phyloP scores from a whole-genome alignment of 768 basidiomycete species.

The Leccinum disarticulatum region DNA sequence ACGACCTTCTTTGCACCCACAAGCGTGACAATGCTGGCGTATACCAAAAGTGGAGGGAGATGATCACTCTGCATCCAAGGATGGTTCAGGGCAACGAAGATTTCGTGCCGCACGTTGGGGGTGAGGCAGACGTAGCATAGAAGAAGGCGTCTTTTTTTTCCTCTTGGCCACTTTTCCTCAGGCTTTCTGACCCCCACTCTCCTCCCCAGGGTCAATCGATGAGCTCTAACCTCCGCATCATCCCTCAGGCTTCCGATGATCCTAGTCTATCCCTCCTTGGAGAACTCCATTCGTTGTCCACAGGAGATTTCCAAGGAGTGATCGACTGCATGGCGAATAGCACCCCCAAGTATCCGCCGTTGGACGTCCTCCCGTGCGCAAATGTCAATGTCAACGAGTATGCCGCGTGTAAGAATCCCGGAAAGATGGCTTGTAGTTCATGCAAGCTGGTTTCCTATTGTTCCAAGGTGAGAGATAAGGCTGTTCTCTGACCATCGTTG shows the following conservation, averaged over 20 bases:
- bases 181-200: slow-evolving; percentile 1
- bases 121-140: slow-evolving; percentile 14
- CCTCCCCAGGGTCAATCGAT: slow-evolving; percentile 5
- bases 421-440: no score
- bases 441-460: no score
- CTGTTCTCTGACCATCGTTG: no score
- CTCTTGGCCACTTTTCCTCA: neutral
- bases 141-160: neutral
- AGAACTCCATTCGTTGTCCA: slow-evolving; percentile 10
- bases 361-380: no score
- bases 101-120: slow-evolving; percentile 15
- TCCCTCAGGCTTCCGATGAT: slow-evolving; percentile 16
- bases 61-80: slow-evolving; percentile 17
- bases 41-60: slow-evolving; percentile 10
- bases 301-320: slow-evolving; percentile 16
- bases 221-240: slow-evolving; percentile 15
- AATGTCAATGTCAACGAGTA: no score
- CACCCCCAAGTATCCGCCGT: no score
- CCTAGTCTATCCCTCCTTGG: slow-evolving; percentile 7
- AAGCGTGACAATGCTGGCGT: neutral
- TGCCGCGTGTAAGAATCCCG: no score
- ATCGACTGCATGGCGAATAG: neutral
- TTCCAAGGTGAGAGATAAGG: no score
- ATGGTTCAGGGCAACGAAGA: neutral
- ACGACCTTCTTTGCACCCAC: neutral